A percentile compares a stretch with the other conserved stretches of the same genome.
phyloP scores from a whole-genome alignment of 257 asterid genomes.

The Nicotiana tomentosiformis region DNA sequence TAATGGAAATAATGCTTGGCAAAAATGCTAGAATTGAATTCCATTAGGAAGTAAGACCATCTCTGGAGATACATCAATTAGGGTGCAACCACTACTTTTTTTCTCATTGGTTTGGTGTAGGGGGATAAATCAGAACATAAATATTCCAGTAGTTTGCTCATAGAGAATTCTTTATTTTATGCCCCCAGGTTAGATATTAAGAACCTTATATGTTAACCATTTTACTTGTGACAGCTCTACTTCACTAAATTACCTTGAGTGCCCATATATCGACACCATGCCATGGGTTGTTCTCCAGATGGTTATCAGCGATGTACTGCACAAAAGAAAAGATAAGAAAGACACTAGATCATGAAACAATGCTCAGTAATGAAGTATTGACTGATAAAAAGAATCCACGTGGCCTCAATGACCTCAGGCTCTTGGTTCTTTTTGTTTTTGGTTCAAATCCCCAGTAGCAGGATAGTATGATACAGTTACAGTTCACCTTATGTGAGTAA shows the following conservation, averaged over 20 bases:
- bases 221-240: background rate
- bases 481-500: background rate
- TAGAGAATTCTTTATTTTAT: background rate
- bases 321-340: conserved; percentile 9
- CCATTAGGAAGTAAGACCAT: background rate
- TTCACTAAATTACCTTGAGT: conserved; percentile 57
- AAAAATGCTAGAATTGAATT: background rate
- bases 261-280: conserved; percentile 73
- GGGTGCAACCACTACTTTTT: background rate
- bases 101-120: background rate
- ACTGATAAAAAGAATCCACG: background rate
- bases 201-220: background rate
- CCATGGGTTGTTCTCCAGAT: conserved; percentile 81
- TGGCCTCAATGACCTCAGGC: background rate
- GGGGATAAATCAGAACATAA: background rate
- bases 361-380: background rate
- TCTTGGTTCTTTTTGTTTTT: background rate
- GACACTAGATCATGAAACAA: background rate
- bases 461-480: background rate
- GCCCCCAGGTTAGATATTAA: background rate
- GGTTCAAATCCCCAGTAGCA: background rate
- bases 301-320: conserved; percentile 84
- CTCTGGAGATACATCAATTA: background rate
- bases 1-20: background rate
- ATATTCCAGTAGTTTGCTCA: background rate